A percentile compares a stretch with the other conserved stretches of the same genome.
phyloP scores from a whole-genome alignment of 441 rosid genomes.

The Pelargonium citronellum region DNA sequence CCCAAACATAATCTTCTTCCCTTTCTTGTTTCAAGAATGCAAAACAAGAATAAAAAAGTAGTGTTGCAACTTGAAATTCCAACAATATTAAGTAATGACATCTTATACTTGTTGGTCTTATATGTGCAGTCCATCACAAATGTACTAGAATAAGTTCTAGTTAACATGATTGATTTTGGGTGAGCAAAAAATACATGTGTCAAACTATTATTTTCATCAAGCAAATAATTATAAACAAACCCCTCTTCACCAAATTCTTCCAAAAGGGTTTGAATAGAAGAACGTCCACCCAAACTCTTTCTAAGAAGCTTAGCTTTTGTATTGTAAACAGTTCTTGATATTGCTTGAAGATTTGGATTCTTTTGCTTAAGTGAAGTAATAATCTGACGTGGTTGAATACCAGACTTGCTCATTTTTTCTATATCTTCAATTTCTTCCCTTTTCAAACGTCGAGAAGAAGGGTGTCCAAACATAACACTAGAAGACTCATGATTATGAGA shows the following conservation, averaged over 20 bases:
- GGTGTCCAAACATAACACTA: not conserved
- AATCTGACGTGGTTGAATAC: not conserved
- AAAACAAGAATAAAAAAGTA: constrained; percentile 8
- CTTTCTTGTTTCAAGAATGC: not conserved
- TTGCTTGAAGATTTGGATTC: constrained; percentile 2
- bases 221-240: not conserved
- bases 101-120: constrained; percentile 14
- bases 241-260: constrained; percentile 13
- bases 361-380: not conserved
- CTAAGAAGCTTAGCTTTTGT: not conserved
- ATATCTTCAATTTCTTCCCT: not conserved
- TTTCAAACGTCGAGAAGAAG: not conserved
- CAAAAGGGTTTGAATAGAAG: constrained; percentile 8
- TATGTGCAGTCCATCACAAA: constrained; percentile 17
- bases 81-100: constrained; percentile 15
- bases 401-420: not conserved
- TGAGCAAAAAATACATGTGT: constrained; percentile 12
- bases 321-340: not conserved
- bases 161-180: not conserved
- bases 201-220: not conserved
- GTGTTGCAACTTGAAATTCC: constrained; percentile 2
- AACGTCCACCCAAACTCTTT: not conserved
- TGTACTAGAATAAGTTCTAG: constrained; percentile 1
- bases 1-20: constrained; percentile 16
- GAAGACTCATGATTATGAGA: constrained; percentile 5